Percentiles rank a stretch among this genome's conserved stretches.
Evolutionary conservation across 78 protist genomes (phyloP).

Genomic region (Salpingoeca rosetta): DNA sequence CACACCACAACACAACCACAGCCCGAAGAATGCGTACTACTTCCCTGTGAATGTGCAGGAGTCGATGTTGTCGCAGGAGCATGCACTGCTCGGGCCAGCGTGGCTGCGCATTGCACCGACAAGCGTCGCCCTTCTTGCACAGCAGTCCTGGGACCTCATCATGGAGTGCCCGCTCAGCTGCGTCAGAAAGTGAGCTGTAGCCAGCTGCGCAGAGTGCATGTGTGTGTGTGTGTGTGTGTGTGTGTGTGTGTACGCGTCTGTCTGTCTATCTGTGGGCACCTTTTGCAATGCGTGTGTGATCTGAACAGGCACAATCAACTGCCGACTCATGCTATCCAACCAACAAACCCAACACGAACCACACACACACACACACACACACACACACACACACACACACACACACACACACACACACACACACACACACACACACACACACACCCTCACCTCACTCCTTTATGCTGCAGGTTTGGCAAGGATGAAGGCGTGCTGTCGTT

Average conservation of each 20-base stretch:
- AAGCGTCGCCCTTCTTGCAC: background rate
- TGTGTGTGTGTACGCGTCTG: background rate
- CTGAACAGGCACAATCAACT: too few species aligned
- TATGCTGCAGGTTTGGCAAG: background rate
- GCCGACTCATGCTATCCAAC: too few species aligned
- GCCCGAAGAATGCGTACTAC: too few species aligned
- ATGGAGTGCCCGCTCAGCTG: background rate
- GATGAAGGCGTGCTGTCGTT: background rate
- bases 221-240: background rate
- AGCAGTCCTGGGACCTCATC: background rate
- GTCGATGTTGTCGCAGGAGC: background rate
- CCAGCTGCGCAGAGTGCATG: background rate
- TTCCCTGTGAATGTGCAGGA: background rate
- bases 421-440: too few species aligned
- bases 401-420: too few species aligned
- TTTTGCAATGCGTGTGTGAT: too few species aligned
- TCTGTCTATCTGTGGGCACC: too few species aligned
- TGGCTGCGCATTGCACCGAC: background rate
- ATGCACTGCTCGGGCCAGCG: background rate
- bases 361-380: too few species aligned
- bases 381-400: too few species aligned
- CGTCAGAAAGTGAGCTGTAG: background rate
- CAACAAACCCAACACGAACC: too few species aligned
- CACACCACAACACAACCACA: too few species aligned
- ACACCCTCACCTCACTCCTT: background rate